Base-by-base conservation (phyloP, 768 basidiomycete species). In the Cystobasidium tubakii region DNA sequence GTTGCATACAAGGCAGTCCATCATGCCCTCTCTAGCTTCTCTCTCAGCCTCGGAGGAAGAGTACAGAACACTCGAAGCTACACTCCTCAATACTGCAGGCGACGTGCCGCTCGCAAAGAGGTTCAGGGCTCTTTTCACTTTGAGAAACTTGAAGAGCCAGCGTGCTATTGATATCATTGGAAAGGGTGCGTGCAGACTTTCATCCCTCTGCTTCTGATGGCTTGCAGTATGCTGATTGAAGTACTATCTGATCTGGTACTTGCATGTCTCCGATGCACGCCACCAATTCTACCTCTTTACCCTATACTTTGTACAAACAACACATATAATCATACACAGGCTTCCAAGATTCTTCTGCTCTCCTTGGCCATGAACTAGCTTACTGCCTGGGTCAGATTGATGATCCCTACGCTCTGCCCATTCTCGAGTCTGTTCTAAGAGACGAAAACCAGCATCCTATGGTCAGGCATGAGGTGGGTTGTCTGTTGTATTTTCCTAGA, bases 311-410 rank as follows among this genome's bases (percentile, higher is more conserved):
- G n/a, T n/a, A 29, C 57, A 6, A 60, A 29, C 6, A 27, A 65
- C 21, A 53, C 34, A 71, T 34, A 54, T 36, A n/a, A n/a, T n/a
- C 43, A 39, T 3, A n/a, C 17, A 62, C 77, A 94, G 94, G 89
- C 31, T 91, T 99, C 80, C 81, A 82, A 39, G 94, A 97, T 81
- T 85, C 87, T 4, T 96, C 92, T 53, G 90, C 92, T 10, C 81
- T 99, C 74, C 85, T 99, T 36, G 97, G 97, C 79, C 96, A 99
- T 81, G 96, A 99, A 79, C 85, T 99, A 1, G 96, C 96, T 0
- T 99, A 98, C 81, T 94, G 92, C 79, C 85, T 99, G 1, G 96
- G 96, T 0, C 96, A 99, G 82, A 89, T 94, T 82, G 88, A 88
- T 77, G 85, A 85, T 36, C 78, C 83, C 0, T 83, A 84, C 1